Conservation (phyloP, 257 asterid species). For the Nicotiana noctiflora region DNA sequence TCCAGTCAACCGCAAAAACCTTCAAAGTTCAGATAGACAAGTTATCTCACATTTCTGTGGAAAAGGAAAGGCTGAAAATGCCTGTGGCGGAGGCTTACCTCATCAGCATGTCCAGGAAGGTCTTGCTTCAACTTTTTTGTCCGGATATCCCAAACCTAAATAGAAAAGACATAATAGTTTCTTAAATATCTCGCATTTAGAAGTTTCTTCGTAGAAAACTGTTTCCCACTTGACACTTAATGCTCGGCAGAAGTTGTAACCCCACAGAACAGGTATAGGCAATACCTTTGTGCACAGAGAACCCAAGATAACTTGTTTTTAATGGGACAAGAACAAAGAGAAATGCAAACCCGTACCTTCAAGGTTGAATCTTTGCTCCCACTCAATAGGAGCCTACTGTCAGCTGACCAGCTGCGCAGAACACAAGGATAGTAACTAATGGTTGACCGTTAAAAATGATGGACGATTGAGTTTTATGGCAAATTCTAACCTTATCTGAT, state of each 20-base stretch:
- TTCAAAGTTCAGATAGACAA: constrained; percentile 9
- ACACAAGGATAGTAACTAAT: constrained; percentile 13
- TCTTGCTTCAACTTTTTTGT: constrained; percentile 84
- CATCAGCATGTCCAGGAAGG: constrained; percentile 98
- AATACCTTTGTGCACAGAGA: neutral
- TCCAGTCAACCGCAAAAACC: constrained; percentile 99
- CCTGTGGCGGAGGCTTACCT: constrained; percentile 35
- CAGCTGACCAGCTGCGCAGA: constrained; percentile 91
- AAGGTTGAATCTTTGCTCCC: constrained; percentile 98
- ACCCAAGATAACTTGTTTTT: neutral
- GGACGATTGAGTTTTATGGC: neutral
- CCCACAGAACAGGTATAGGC: neutral
- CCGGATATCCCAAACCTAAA: constrained; percentile 89
- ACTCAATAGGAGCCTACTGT: constrained; percentile 85
- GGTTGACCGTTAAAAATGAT: neutral
- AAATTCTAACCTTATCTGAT: constrained; percentile 71
- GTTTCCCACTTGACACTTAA: neutral
- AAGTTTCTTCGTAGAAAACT: neutral
- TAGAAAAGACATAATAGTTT: neutral
- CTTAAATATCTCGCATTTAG: neutral
- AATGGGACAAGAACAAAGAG: neutral
- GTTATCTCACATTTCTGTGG: neutral
- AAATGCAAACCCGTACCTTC: constrained; percentile 42
- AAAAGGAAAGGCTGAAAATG: neutral
- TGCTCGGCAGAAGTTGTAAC: neutral